Evolutionary conservation across 2,329 filamentous ascomycete species (phyloP).

Genomic region (Rosellinia necatrix): DNA sequence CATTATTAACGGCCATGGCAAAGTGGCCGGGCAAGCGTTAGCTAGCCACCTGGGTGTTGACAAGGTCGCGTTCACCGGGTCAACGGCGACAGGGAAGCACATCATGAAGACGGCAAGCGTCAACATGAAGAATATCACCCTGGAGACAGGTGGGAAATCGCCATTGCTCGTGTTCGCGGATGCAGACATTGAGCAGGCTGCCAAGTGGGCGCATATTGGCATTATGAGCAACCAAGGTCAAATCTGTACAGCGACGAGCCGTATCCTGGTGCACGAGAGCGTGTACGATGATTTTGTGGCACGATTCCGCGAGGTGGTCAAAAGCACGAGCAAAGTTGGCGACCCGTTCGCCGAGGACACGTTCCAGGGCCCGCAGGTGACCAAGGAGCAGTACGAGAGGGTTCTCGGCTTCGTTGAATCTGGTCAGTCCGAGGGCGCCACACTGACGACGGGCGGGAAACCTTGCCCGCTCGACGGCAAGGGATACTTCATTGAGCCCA

Average conservation of each 20-base stretch:
- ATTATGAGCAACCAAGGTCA: conserved; percentile 67
- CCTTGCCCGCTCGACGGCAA: conserved; percentile 46
- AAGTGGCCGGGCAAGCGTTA: conserved; percentile 69
- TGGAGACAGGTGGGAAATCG: conserved; percentile 71
- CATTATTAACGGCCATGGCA: conserved; percentile 73
- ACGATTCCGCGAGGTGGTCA: conserved; percentile 63
- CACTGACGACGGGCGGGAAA: conserved; percentile 63
- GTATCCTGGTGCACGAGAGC: conserved; percentile 66
- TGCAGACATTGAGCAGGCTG: conserved; percentile 68
- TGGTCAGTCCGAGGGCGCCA: conserved; percentile 74
- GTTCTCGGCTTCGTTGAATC: conserved; percentile 71
- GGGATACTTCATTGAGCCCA: conserved; percentile 53
- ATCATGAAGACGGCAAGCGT: conserved; percentile 78
- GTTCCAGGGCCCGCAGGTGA: conserved; percentile 77
- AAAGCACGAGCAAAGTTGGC: conserved; percentile 66
- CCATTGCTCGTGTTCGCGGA: conserved; percentile 68
- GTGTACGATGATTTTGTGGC: conserved; percentile 67
- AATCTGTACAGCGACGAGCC: conserved; percentile 67
- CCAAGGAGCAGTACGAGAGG: conserved; percentile 70
- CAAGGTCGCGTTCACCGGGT: conserved; percentile 81
- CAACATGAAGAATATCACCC: conserved; percentile 68
- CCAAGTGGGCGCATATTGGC: conserved; percentile 59
- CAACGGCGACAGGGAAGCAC: conserved; percentile 70
- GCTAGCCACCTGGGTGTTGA: conserved; percentile 70
- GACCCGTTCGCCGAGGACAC: conserved; percentile 72